These are phyloP conservation scores for Metarhizium sp. DNA, from an alignment of 2,329 filamentous ascomycete genomes.

Conservation along the genomic window DNA sequence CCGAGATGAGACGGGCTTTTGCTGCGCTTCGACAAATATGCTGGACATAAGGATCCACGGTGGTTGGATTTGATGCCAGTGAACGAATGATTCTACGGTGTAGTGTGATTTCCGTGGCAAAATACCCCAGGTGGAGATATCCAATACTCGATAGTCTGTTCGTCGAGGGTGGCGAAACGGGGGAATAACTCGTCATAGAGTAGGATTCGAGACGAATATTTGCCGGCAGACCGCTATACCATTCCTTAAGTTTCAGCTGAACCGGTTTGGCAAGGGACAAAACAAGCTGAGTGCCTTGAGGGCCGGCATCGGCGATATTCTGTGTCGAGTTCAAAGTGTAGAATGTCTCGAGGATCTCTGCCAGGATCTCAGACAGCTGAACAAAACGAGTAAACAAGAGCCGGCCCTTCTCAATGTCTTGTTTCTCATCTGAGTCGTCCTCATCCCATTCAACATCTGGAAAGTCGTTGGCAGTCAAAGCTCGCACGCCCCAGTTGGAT, in stretches of 20 bases:
- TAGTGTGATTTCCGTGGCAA: constrained; percentile 87
- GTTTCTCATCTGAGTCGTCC: constrained; percentile 49
- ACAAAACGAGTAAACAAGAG: constrained; percentile 69
- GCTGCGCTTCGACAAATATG: constrained; percentile 91
- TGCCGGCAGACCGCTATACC: constrained; percentile 63
- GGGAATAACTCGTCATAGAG: constrained; percentile 16
- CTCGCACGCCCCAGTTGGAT: constrained; percentile 67
- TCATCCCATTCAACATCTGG: constrained; percentile 62
- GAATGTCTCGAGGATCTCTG: constrained; percentile 74
- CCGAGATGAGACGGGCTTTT: constrained; percentile 86
- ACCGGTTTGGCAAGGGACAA: constrained; percentile 71
- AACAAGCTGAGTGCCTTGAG: constrained; percentile 62
- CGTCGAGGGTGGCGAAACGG: constrained; percentile 18
- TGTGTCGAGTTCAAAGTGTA: constrained; percentile 72
- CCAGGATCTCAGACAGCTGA: constrained; percentile 62
- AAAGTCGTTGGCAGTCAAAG: constrained; percentile 59
- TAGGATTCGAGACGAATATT: constrained; percentile 57
- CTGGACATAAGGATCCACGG: constrained; percentile 68
- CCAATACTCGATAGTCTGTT: constrained; percentile 52
- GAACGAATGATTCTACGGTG: constrained; percentile 86
- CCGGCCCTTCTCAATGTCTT: constrained; percentile 58
- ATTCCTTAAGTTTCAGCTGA: constrained; percentile 73
- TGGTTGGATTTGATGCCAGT: constrained; percentile 36
- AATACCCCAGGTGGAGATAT: constrained; percentile 85
- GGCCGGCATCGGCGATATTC: constrained; percentile 54